Evolutionary conservation across 2,329 filamentous ascomycete genomes (phyloP).

Genomic region (Penicillium verrucosum): DNA sequence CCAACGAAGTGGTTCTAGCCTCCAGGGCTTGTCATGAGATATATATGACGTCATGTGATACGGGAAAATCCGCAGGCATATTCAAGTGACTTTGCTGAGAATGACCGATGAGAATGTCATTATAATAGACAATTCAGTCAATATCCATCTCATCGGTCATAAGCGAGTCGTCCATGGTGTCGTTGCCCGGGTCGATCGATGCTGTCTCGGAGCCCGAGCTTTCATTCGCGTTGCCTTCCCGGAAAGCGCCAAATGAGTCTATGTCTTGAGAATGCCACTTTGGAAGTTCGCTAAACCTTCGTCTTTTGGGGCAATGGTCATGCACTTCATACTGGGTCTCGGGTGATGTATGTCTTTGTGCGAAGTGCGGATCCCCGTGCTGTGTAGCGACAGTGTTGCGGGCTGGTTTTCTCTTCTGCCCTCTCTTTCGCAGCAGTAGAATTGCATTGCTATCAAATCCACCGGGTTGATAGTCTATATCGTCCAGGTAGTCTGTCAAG

Average conservation of each 20-base stretch:
- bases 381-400: slow-evolving; percentile 10
- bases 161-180: slow-evolving; percentile 11
- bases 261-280: slow-evolving; percentile 10
- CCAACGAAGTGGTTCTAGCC: too few species aligned
- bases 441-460: slow-evolving; percentile 9
- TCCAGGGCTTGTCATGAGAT: slow-evolving; percentile 13
- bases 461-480: slow-evolving; percentile 30
- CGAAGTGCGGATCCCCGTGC: slow-evolving; percentile 5
- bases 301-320: slow-evolving; percentile 26
- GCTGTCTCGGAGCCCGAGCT: slow-evolving; percentile 22
- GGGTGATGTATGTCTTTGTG: slow-evolving; percentile 2
- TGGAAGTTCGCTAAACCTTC: slow-evolving; percentile 21
- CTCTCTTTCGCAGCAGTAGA: slow-evolving; percentile 20
- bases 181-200: slow-evolving; percentile 21
- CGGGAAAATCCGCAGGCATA: neutral
- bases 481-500: slow-evolving; percentile 34
- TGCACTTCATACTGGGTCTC: slow-evolving; percentile 14
- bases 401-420: slow-evolving; percentile 37
- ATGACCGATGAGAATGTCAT: neutral
- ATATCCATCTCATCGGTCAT: slow-evolving; percentile 36
- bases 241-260: slow-evolving; percentile 15
- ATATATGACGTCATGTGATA: slow-evolving; percentile 35
- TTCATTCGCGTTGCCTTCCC: slow-evolving; percentile 16
- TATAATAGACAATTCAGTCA: slow-evolving; percentile 22
- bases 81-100: neutral